Evolutionary conservation across 31 red algal genomes (phyloP), one percentile per base, ranked within the genome.

Genomic region (Endocladia muricata): DNA sequence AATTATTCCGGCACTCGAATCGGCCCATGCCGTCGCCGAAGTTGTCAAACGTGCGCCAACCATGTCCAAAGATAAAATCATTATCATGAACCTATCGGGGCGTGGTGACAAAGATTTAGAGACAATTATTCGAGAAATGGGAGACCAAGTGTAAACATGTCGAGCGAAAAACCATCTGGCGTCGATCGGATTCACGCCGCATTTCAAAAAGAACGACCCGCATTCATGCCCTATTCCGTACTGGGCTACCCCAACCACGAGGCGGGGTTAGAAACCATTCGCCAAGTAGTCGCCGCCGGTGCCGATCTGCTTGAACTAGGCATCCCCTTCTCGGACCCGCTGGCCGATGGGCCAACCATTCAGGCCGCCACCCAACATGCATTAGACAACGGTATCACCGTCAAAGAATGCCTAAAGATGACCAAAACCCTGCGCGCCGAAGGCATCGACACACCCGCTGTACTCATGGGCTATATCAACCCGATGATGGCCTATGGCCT

Each of bases 331-430:
- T 63, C 59, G 9, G 59, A 63, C 23, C 13, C 59, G 9, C 9
- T 11, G 9, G 59, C 59, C 59, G 59, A 63, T 63, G 59, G 59
- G n/a, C 59, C 59, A n/a, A 25, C 28, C 15, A 63, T 26, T 63
- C 59, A 63, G 28, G 15, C 8, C 8, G 59, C 59, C 13, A 30
- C 23, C 13, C 15, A 26, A 11, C 59, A 25, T 9, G 59, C 59
- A 26, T 25, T 63, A 11, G 26, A 26, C 11, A 30, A 26, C 28
- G 59, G n/a, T 26, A 25, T 11, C 13, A 63, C 13, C 26, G 13
- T 63, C n/a, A 9, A n/a, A 22, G 9, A 11, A 11, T 9, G 17
- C 26, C 26, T 63, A 26, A 8, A 26, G 26, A 26, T 63, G 59
- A 25, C 28, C 15, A 11, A 26, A 8, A 25, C 17, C 13, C 9